phyloP scores from a whole-genome alignment of 2,329 filamentous ascomycete species.

The Calycina herbarum region DNA sequence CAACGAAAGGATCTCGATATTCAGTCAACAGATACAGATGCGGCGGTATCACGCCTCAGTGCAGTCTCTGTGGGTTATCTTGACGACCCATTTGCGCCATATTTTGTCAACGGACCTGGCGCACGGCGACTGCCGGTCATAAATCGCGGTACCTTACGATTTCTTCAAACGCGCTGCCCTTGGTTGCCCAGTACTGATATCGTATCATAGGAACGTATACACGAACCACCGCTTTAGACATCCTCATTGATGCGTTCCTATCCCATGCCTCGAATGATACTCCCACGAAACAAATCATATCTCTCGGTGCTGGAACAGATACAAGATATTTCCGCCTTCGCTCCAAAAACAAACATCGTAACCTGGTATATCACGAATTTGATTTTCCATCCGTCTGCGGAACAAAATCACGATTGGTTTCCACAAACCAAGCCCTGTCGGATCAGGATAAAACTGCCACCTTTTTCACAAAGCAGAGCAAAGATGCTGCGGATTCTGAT shows the following conservation, averaged over 20 bases:
- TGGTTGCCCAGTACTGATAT: background rate
- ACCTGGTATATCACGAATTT: conserved; percentile 82
- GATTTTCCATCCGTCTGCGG: conserved; percentile 79
- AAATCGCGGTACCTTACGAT: conserved; percentile 69
- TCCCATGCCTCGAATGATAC: conserved; percentile 27
- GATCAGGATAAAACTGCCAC: conserved; percentile 12
- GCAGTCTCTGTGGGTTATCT: conserved; percentile 86
- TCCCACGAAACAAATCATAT: conserved; percentile 73
- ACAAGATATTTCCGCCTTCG: conserved; percentile 78
- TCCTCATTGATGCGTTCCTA: conserved; percentile 73
- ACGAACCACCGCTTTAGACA: conserved; percentile 80
- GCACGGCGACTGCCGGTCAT: conserved; percentile 82
- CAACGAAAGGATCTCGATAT: conserved; percentile 69
- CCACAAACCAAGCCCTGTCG: conserved; percentile 19
- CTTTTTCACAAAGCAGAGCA: conserved; percentile 44
- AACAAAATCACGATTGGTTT: conserved; percentile 45
- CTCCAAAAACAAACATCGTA: conserved; percentile 32
- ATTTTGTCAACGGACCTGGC: conserved; percentile 60
- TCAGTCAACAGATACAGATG: conserved; percentile 89
- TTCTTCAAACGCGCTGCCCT: background rate
- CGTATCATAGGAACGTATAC: conserved; percentile 76
- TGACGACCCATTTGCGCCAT: conserved; percentile 72
- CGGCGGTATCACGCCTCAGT: conserved; percentile 83
- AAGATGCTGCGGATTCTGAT: conserved; percentile 14
- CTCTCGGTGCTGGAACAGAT: conserved; percentile 90